Conservation (phyloP, 169 alveolate genomes). For the Plasmodium relictum region DNA sequence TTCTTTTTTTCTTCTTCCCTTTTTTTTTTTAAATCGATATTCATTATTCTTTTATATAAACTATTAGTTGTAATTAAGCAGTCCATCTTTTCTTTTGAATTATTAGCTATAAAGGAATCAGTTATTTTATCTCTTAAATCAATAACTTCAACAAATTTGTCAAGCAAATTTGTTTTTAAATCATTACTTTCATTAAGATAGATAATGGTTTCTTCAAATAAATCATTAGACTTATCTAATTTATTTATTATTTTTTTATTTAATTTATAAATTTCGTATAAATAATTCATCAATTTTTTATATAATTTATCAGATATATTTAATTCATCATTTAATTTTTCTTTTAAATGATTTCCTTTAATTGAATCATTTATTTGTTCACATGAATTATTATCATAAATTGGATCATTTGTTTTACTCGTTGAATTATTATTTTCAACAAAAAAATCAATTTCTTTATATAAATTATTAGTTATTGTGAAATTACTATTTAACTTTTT, state of each 20-base stretch:
- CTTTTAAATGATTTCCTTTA: too few species aligned
- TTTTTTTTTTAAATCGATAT: constrained; percentile 56
- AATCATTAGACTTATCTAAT: constrained; percentile 6
- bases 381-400: not conserved
- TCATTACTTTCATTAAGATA: constrained; percentile 19
- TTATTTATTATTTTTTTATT: constrained; percentile 11
- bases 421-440: not conserved
- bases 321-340: not conserved
- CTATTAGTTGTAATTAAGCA: constrained; percentile 1
- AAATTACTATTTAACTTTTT: not conserved
- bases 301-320: constrained; percentile 13
- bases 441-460: not conserved
- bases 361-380: too few species aligned
- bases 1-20: constrained; percentile 54
- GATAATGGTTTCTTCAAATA: constrained; percentile 4
- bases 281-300: constrained; percentile 17
- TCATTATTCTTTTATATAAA: constrained; percentile 30
- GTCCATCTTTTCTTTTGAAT: constrained; percentile 8
- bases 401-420: not conserved
- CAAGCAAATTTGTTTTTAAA: constrained; percentile 15
- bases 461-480: not conserved
- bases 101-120: constrained; percentile 15
- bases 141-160: constrained; percentile 12
- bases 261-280: constrained; percentile 44
- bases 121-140: constrained; percentile 9